Conservation (phyloP, 768 basidiomycete species). For the Termitomyces heimii region DNA sequence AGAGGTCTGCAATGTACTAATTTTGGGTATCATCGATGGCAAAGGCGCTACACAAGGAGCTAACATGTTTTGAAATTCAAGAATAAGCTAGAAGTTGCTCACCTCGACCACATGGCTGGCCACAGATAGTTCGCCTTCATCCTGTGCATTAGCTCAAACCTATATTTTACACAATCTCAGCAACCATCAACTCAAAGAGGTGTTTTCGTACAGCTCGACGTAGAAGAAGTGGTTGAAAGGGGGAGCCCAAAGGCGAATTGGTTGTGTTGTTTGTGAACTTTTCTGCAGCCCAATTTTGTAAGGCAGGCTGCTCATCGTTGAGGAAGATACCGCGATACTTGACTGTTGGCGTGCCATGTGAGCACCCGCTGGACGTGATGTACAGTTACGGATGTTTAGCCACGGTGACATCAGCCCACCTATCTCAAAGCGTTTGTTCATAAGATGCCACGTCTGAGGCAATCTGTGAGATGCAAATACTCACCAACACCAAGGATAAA, state of each 20-base stretch:
- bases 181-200: neutral
- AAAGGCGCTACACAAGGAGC: conserved; percentile 34
- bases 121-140: conserved; percentile 68
- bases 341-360: conserved; percentile 60
- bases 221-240: conserved; percentile 64
- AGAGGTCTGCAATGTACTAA: conserved; percentile 55
- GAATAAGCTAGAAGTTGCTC: neutral
- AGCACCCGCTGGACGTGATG: conserved; percentile 36
- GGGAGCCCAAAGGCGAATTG: conserved; percentile 35
- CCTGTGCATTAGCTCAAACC: conserved; percentile 62
- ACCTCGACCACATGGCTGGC: conserved; percentile 50
- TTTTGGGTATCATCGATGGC: conserved; percentile 55
- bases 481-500: conserved; percentile 66
- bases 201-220: conserved; percentile 38
- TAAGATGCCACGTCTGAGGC: neutral
- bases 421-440: conserved; percentile 16
- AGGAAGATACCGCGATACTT: conserved; percentile 70
- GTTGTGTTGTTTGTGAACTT: conserved; percentile 64
- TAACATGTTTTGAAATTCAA: neutral
- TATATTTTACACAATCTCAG: conserved; percentile 15
- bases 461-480: conserved; percentile 10
- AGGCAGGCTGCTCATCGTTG: conserved; percentile 71
- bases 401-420: conserved; percentile 78
- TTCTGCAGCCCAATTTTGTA: conserved; percentile 67
- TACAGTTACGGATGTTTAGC: conserved; percentile 25